Evolutionary conservation across 1,284 basidiomycete species (phyloP).

Genomic region (Butyriboletus regius): DNA sequence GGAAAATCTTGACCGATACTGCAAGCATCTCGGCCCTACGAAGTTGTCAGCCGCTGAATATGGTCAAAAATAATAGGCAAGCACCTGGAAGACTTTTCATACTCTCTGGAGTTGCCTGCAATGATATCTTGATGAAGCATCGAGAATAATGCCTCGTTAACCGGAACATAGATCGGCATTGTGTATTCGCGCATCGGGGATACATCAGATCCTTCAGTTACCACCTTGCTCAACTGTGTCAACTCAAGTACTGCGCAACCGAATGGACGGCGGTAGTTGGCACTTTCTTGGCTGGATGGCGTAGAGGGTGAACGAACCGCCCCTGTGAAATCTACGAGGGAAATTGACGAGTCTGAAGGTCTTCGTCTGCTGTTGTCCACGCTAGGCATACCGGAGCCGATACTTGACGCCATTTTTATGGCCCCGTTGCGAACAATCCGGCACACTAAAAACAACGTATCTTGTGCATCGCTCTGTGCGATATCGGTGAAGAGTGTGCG

Average conservation of each 20-base stretch:
- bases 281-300: conserved; percentile 27
- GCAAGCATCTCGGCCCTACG: conserved; percentile 75
- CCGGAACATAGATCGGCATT: conserved; percentile 85
- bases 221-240: conserved; percentile 65
- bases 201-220: conserved; percentile 53
- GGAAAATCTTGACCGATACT: conserved; percentile 84
- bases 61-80: conserved; percentile 15
- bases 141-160: conserved; percentile 79
- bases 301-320: conserved; percentile 13
- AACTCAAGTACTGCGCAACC: conserved; percentile 90
- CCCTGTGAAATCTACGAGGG: conserved; percentile 28
- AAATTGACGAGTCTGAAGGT: conserved; percentile 46
- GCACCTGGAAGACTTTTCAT: conserved; percentile 75
- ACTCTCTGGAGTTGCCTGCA: conserved; percentile 69
- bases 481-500: conserved; percentile 87
- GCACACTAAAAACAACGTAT: conserved; percentile 81
- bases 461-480: conserved; percentile 75
- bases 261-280: conserved; percentile 77
- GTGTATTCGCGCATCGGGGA: conserved; percentile 65
- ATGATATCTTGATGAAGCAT: conserved; percentile 95
- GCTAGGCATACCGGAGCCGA: conserved; percentile 44
- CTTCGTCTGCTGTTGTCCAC: conserved; percentile 40
- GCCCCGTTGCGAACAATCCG: conserved; percentile 84
- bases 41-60: conserved; percentile 8
- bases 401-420: conserved; percentile 63